Evolutionary conservation across 1,284 basidiomycete species (phyloP).

Genomic region (Malassezia vespertilionis): DNA sequence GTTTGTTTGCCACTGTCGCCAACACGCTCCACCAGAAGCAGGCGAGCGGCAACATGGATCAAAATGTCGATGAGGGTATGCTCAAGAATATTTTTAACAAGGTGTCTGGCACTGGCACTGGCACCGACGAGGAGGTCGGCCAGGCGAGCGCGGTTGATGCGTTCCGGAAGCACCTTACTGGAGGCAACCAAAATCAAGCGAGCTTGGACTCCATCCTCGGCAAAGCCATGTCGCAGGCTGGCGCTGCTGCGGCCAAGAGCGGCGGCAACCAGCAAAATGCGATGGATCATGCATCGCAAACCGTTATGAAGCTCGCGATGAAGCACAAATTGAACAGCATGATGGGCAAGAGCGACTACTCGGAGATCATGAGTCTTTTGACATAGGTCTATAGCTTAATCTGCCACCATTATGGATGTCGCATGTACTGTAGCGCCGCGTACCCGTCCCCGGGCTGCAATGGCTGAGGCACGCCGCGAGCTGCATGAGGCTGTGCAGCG

Average conservation of each 20-base stretch:
- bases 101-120: neutral
- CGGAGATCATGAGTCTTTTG: slow-evolving; percentile 5
- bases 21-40: slow-evolving; percentile 10
- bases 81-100: slow-evolving; percentile 13
- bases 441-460: too few relatives aligned
- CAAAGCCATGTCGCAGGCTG: slow-evolving; percentile 14
- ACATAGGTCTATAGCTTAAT: neutral
- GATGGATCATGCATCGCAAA: slow-evolving; percentile 15
- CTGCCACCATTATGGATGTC: too few relatives aligned
- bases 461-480: too few relatives aligned
- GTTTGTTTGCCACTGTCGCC: slow-evolving; percentile 6
- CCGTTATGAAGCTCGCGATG: slow-evolving; percentile 16
- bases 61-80: slow-evolving; percentile 6
- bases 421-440: neutral
- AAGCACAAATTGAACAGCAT: slow-evolving; percentile 16
- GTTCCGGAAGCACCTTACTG: slow-evolving; percentile 8
- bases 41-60: slow-evolving; percentile 5
- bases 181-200: slow-evolving; percentile 1
- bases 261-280: slow-evolving; percentile 10
- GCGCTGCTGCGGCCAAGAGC: neutral
- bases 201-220: slow-evolving; percentile 6
- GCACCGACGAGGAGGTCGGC: slow-evolving; percentile 6
- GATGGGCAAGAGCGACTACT: neutral
- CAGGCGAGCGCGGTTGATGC: slow-evolving; percentile 13
- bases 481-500: neutral